These are phyloP conservation scores for Colletotrichum tropicale DNA, from an alignment of 2,329 filamentous ascomycete species.

Conservation along the genomic window DNA sequence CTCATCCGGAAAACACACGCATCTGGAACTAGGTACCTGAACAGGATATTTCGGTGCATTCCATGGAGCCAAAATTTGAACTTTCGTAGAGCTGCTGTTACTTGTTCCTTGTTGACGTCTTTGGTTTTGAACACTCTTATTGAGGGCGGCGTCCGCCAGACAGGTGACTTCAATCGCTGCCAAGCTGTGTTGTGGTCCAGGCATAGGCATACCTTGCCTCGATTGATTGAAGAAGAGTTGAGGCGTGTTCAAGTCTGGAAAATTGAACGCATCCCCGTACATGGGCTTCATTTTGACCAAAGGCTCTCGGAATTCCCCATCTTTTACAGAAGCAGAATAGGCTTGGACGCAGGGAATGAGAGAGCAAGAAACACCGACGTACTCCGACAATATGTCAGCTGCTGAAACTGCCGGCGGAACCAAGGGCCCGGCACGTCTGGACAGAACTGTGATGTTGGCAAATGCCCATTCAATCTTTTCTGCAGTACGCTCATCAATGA, in stretches of 20 bases:
- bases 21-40: neutral
- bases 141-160: neutral
- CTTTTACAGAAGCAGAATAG: neutral
- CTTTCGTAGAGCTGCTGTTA: neutral
- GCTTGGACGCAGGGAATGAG: neutral
- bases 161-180: neutral
- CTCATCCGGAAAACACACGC: neutral
- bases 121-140: neutral
- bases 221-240: neutral
- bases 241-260: neutral
- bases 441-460: neutral
- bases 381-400: neutral
- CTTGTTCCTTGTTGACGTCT: no score
- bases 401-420: neutral
- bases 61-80: neutral
- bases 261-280: neutral
- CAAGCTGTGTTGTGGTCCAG: neutral
- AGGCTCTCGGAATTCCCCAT: neutral
- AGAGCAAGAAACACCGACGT: neutral
- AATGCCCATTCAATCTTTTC: neutral
- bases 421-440: neutral
- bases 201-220: neutral
- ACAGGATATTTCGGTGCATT: neutral
- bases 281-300: neutral
- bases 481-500: neutral